Conservation (phyloP, 768 basidiomycete genomes). For the Jaapia argillacea region DNA sequence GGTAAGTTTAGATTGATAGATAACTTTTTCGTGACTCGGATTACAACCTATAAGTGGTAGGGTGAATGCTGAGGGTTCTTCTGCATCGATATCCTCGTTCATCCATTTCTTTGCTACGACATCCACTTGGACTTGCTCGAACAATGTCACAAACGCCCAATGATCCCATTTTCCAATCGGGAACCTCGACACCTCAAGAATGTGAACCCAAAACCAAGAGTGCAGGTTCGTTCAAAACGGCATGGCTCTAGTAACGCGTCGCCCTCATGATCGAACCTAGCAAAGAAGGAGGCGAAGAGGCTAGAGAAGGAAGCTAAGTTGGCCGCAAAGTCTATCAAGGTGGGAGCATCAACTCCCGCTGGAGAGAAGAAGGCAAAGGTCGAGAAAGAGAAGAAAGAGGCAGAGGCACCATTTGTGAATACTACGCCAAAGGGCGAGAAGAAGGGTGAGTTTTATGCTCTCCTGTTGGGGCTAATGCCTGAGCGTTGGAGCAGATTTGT, state of each 20-base stretch:
- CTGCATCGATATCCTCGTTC: background rate
- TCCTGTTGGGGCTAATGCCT: background rate
- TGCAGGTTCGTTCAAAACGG: background rate
- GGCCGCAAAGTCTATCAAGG: constrained; percentile 53
- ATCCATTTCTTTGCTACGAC: background rate
- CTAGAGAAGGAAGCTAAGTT: constrained; percentile 72
- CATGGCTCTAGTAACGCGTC: too few relatives aligned
- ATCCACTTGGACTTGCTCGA: background rate
- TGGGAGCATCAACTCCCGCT: constrained; percentile 27
- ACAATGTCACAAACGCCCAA: background rate
- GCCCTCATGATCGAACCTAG: too few relatives aligned
- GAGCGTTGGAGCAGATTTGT: constrained; percentile 47
- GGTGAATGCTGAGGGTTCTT: background rate
- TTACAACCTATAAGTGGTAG: background rate
- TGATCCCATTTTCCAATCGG: background rate
- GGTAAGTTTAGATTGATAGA: too few relatives aligned
- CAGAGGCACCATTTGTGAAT: constrained; percentile 75
- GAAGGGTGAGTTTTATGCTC: constrained; percentile 55
- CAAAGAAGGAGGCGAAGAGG: constrained; percentile 80
- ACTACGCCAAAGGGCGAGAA: constrained; percentile 86
- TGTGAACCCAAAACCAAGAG: background rate
- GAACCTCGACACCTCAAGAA: background rate
- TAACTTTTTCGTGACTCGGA: too few relatives aligned
- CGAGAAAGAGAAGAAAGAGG: constrained; percentile 65
- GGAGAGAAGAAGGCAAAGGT: constrained; percentile 66